phyloP scores from a whole-genome alignment of 768 basidiomycete genomes.

The Naganishia vaughanmartiniae region DNA sequence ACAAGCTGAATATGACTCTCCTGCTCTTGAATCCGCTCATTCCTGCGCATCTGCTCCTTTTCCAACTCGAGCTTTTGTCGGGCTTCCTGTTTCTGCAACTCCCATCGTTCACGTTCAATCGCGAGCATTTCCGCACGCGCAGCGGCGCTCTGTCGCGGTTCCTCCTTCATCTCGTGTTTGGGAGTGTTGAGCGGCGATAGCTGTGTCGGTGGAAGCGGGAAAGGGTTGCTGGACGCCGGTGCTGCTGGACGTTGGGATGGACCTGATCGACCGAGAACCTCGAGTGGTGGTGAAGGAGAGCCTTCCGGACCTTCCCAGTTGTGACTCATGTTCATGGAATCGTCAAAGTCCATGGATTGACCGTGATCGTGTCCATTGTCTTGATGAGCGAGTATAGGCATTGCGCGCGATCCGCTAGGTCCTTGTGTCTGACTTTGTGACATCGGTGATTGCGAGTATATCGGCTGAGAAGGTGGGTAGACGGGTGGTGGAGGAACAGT shows the following conservation, averaged over 20 bases:
- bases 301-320: not conserved
- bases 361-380: slow-evolving; percentile 1
- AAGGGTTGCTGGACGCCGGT: not conserved
- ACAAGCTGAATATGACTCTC: slow-evolving; percentile 20
- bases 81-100: slow-evolving; percentile 6
- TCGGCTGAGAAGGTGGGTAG: not conserved
- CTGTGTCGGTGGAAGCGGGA: not conserved
- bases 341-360: slow-evolving; percentile 1
- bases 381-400: not conserved
- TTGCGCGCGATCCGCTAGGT: not conserved
- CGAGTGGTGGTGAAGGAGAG: not conserved
- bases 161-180: not conserved
- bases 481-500: slow-evolving; percentile 5
- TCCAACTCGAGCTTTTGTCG: slow-evolving; percentile 19
- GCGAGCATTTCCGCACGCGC: not conserved
- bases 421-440: not conserved
- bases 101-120: slow-evolving; percentile 12
- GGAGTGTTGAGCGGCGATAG: not conserved
- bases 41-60: slow-evolving; percentile 24
- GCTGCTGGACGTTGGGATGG: not conserved
- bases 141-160: not conserved
- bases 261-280: not conserved
- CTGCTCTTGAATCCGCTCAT: slow-evolving; percentile 3
- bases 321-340: not conserved
- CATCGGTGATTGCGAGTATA: not conserved